Evolutionary conservation across 2,329 filamentous ascomycete genomes (phyloP), one percentile per base, ranked within the genome.

Genomic region (Cadophora gregata): DNA sequence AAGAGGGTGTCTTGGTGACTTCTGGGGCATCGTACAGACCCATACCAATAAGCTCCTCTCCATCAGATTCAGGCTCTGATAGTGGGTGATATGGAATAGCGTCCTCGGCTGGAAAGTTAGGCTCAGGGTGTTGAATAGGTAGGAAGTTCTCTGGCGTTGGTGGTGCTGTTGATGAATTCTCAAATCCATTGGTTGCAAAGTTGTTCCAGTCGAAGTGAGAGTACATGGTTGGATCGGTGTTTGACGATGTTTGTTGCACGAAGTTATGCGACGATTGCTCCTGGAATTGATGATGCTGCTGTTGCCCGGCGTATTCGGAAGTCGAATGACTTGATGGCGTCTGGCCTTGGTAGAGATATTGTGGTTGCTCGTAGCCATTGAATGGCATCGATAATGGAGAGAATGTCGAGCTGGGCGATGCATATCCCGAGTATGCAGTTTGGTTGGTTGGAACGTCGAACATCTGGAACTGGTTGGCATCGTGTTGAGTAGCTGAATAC

Each of bases 1-100:
- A 79, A 9, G 71, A 65, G 10, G 69, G 61, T 16, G 69, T 61
- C 8, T 82, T 78, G 50, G 78, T 73, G 73, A 86, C 85, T 64
- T 89, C 89, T 0, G 91, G 91, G 4, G 86, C 81, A 73, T 93
- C 92, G 77, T 96, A 96, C 0, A 96, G 84, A 0, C 92, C 92
- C 85, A 96, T 90, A 24, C 92, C 92, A n/a, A 93, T 84, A 1
- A 95, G 83, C 67, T 93, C 90, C 74, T 93, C 91, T 45, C 88
- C 90, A 16, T 85, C 81, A 29, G 83, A 76, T 31, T 87, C 86
- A 58, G 86, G 81, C 47, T 86, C 83, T 36, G 85, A 83, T 27
- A 86, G 78, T 6, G 83, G 72, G 64, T 84, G 80, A 68, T 83
- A 86, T 12, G 81, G 78, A 59, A 84, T 81, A 6, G 79, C 76